Percentiles rank a stretch among this genome's conserved stretches.
phyloP scores from a whole-genome alignment of 108 stramenopile genomes.

The Pseudonitzschia multiseries region DNA sequence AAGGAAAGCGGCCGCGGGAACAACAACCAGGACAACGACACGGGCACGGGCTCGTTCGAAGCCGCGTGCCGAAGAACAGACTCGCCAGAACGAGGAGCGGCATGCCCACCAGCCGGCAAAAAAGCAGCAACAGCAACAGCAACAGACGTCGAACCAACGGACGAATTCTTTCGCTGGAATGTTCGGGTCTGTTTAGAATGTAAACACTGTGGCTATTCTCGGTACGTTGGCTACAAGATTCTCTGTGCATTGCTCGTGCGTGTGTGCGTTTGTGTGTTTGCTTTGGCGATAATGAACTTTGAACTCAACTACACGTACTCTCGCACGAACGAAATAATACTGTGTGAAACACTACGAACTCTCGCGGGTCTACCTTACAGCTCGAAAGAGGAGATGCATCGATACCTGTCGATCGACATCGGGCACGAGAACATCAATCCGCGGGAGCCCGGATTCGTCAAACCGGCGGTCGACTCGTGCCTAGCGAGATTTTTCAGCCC shows the following conservation, averaged over 20 bases:
- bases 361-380: conserved; percentile 14
- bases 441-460: not conserved
- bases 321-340: not conserved
- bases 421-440: conserved; percentile 21
- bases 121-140: not conserved
- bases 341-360: too few species aligned
- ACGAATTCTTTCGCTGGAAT: conserved; percentile 70
- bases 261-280: not conserved
- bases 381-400: conserved; percentile 78
- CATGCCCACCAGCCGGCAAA: not conserved
- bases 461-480: conserved; percentile 48
- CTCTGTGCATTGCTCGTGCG: not conserved
- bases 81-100: not conserved
- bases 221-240: not conserved
- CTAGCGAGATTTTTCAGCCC: conserved; percentile 69
- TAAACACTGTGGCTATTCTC: conserved; percentile 64
- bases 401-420: conserved; percentile 71
- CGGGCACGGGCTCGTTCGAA: not conserved
- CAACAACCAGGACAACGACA: too few species aligned
- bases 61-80: not conserved
- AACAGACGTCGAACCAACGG: conserved; percentile 39
- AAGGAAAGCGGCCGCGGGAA: conserved; percentile 9
- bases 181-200: conserved; percentile 71
- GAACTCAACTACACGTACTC: not conserved
- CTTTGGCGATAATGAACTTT: not conserved